phyloP scores from a whole-genome alignment of 1,139 yeast genomes.

The Blastobotrys ciferrii region DNA sequence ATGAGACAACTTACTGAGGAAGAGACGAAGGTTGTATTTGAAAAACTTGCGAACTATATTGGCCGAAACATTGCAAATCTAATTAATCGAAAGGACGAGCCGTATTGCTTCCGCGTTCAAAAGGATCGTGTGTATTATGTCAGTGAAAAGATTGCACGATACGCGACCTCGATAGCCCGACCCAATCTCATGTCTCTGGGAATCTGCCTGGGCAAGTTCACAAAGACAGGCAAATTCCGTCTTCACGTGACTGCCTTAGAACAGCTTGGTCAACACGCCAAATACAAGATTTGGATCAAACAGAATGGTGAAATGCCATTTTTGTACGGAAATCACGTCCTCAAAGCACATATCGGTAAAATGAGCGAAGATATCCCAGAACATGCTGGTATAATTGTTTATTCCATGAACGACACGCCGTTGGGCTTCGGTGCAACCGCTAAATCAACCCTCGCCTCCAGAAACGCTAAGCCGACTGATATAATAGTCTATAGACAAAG shows the following conservation, averaged over 20 bases:
- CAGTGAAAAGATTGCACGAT: constrained; percentile 74
- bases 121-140: constrained; percentile 96
- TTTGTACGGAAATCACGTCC: constrained; percentile 91
- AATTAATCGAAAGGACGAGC: constrained; percentile 84
- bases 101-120: constrained; percentile 92
- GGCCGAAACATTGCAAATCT: constrained; percentile 90
- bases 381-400: constrained; percentile 92
- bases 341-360: constrained; percentile 94
- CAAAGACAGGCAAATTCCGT: constrained; percentile 95
- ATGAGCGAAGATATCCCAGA: constrained; percentile 98
- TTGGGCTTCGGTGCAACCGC: constrained; percentile 96
- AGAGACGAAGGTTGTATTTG: constrained; percentile 94
- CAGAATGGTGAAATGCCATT: constrained; percentile 98
- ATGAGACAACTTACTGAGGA: constrained; percentile 98
- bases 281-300: constrained; percentile 94
- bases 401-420: constrained; percentile 89
- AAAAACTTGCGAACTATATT: constrained; percentile 90
- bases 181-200: constrained; percentile 90
- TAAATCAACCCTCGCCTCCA: constrained; percentile 85
- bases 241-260: constrained; percentile 90
- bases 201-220: constrained; percentile 90
- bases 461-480: constrained; percentile 86
- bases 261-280: constrained; percentile 80
- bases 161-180: constrained; percentile 89
- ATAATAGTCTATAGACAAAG: constrained; percentile 96